Percentiles rank a stretch among this genome's conserved stretches.
Conservation (phyloP, 768 basidiomycete species). For the Lactarius deliciosus region DNA sequence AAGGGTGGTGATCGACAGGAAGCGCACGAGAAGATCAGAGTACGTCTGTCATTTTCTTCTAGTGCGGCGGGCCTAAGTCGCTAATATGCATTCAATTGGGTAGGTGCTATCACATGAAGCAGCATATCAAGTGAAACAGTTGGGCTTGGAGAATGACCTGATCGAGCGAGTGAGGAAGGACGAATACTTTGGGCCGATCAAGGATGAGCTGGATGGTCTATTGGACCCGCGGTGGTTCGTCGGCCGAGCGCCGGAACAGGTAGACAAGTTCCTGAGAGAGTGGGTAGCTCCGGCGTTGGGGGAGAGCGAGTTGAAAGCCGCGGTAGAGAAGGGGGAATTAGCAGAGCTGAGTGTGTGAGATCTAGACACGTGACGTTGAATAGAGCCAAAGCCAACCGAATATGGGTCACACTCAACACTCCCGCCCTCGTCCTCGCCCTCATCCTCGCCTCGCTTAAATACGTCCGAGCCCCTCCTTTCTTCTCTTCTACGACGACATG, state of each 20-base stretch:
- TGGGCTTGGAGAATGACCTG: conserved; percentile 93
- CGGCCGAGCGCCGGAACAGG: conserved; percentile 93
- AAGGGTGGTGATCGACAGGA: conserved; percentile 94
- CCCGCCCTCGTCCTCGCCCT: not conserved
- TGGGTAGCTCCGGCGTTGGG: conserved; percentile 85
- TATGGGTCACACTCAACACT: not conserved
- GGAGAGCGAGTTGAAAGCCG: conserved; percentile 54
- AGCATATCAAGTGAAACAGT: conserved; percentile 88
- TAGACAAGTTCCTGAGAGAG: conserved; percentile 80
- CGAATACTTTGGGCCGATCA: conserved; percentile 89
- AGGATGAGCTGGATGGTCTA: conserved; percentile 69
- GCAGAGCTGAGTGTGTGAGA: conserved; percentile 61
- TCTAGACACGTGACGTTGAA: conserved; percentile 35
- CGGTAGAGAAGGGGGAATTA: conserved; percentile 50
- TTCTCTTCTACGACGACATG: conserved; percentile 30
- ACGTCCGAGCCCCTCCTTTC: not conserved
- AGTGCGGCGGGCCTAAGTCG: not conserved
- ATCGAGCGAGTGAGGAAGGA: conserved; percentile 82
- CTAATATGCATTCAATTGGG: not conserved
- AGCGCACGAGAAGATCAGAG: conserved; percentile 93
- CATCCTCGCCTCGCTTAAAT: not conserved
- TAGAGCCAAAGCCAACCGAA: not conserved
- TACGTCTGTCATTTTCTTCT: conserved; percentile 37
- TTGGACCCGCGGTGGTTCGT: conserved; percentile 88
- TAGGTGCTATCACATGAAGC: conserved; percentile 94